Percentiles rank a stretch among this genome's conserved stretches.
These are phyloP conservation scores for Rhynchosporium agropyri DNA, from an alignment of 2,329 filamentous ascomycete species.

Conservation along the genomic window DNA sequence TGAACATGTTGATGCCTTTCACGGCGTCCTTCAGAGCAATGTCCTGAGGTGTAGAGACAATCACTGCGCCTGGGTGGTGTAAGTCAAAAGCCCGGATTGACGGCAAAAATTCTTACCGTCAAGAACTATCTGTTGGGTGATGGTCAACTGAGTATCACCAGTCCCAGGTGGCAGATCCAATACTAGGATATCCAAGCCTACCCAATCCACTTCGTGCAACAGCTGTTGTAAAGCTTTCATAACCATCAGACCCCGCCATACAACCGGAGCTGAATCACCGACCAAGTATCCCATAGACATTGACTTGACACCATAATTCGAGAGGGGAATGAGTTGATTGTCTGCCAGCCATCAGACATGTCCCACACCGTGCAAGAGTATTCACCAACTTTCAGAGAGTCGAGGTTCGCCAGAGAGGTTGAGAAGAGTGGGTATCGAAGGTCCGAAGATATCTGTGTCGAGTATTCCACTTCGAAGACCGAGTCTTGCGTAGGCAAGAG, in stretches of 20 bases:
- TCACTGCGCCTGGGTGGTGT: slow-evolving; percentile 65
- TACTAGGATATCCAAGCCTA: slow-evolving; percentile 82
- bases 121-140: slow-evolving; percentile 89
- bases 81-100: slow-evolving; percentile 18
- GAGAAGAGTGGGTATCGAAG: slow-evolving; percentile 88
- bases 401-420: slow-evolving; percentile 79
- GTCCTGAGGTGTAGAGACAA: slow-evolving; percentile 92
- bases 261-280: slow-evolving; percentile 76
- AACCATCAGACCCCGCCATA: slow-evolving; percentile 96
- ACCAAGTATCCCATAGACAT: slow-evolving; percentile 99
- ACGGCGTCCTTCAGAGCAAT: slow-evolving; percentile 89
- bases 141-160: slow-evolving; percentile 94
- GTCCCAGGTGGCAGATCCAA: slow-evolving; percentile 93
- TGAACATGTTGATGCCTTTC: slow-evolving; percentile 91
- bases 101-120: slow-evolving; percentile 60
- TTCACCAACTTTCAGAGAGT: slow-evolving; percentile 66
- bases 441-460: slow-evolving; percentile 96
- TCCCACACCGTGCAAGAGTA: slow-evolving; percentile 10
- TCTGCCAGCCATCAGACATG: slow-evolving; percentile 50
- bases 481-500: slow-evolving; percentile 79
- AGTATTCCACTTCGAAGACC: slow-evolving; percentile 85
- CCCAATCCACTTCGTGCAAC: slow-evolving; percentile 94
- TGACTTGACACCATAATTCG: slow-evolving; percentile 93
- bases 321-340: slow-evolving; percentile 82
- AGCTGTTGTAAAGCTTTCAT: slow-evolving; percentile 97